Percentiles rank a stretch among this genome's conserved stretches.
Conservation (phyloP, 305 asterid species). For the Rubia tinctorum region DNA sequence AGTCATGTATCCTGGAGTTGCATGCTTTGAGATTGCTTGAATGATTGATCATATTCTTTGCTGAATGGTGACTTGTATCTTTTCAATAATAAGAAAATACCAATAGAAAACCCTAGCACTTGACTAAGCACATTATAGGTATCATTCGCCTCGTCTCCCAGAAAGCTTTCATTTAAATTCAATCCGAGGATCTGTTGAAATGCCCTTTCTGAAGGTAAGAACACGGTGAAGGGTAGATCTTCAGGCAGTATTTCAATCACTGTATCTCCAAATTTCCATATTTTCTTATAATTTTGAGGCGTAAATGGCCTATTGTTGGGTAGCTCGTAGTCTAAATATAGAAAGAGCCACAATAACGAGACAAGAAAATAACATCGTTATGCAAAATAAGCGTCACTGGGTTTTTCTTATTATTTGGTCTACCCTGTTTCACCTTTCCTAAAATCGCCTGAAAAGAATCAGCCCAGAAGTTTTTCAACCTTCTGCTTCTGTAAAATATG, state of each 20-base stretch:
- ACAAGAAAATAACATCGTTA: conserved; percentile 39
- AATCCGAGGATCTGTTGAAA: conserved; percentile 52
- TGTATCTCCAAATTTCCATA: conserved; percentile 56
- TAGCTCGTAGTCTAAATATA: conserved; percentile 37
- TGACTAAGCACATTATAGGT: conserved; percentile 67
- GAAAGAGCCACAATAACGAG: conserved; percentile 41
- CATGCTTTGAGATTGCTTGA: too few relatives aligned
- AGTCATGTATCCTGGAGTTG: too few relatives aligned
- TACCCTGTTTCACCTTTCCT: conserved; percentile 25
- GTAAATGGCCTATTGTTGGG: conserved; percentile 20
- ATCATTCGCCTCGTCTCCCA: conserved; percentile 28
- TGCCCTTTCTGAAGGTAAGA: conserved; percentile 76
- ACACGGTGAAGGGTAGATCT: conserved; percentile 79
- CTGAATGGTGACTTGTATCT: too few relatives aligned
- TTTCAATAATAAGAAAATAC: too few relatives aligned
- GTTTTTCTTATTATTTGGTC: conserved; percentile 24
- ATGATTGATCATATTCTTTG: too few relatives aligned
- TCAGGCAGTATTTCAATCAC: conserved; percentile 68
- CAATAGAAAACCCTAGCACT: conserved; percentile 63
- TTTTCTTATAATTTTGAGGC: conserved; percentile 5
- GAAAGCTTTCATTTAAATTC: conserved; percentile 38
- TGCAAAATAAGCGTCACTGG: conserved; percentile 41
- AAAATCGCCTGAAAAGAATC: not conserved
- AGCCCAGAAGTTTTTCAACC: not conserved
- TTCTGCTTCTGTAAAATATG: too few relatives aligned